phyloP scores from a whole-genome alignment of 257 asterid species.

The Sherardia arvensis region DNA sequence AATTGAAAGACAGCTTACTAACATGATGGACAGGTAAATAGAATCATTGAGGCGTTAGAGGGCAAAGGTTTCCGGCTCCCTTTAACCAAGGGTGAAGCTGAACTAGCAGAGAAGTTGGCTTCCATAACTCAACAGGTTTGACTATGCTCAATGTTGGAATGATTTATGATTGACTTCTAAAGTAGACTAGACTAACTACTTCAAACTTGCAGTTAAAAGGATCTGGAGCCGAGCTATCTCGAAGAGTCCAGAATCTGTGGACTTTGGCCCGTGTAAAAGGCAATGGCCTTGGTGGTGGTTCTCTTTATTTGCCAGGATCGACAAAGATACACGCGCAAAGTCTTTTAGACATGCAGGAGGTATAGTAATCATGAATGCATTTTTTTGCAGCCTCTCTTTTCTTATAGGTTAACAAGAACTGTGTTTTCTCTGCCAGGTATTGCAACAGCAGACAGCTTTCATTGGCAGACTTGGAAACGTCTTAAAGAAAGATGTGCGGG shows the following conservation, averaged over 20 bases:
- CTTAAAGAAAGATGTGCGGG: slow-evolving; percentile 76
- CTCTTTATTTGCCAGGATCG: slow-evolving; percentile 73
- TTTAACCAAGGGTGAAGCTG: slow-evolving; percentile 88
- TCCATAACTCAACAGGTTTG: slow-evolving; percentile 73
- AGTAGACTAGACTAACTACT: slow-evolving; percentile 19
- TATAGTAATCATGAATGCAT: slow-evolving; percentile 12
- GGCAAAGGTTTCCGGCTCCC: slow-evolving; percentile 83
- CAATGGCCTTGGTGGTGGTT: slow-evolving; percentile 61
- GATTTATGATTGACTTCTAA: slow-evolving; percentile 17
- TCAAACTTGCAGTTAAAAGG: slow-evolving; percentile 64
- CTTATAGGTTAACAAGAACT: neutral
- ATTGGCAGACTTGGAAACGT: slow-evolving; percentile 80
- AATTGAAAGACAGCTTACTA: neutral
- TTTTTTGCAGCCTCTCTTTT: neutral
- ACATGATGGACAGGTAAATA: slow-evolving; percentile 53
- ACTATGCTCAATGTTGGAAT: slow-evolving; percentile 1
- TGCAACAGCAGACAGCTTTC: slow-evolving; percentile 91
- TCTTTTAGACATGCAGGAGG: slow-evolving; percentile 95
- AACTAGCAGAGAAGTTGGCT: slow-evolving; percentile 86
- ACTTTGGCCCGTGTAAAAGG: slow-evolving; percentile 65
- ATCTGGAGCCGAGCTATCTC: slow-evolving; percentile 85
- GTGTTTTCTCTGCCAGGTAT: slow-evolving; percentile 38
- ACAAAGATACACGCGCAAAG: slow-evolving; percentile 81
- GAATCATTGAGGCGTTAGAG: slow-evolving; percentile 85
- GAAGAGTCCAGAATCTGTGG: slow-evolving; percentile 86